Evolutionary conservation across 805 yeast genomes (phyloP).

Genomic region (Priceomyces haplophilus): DNA sequence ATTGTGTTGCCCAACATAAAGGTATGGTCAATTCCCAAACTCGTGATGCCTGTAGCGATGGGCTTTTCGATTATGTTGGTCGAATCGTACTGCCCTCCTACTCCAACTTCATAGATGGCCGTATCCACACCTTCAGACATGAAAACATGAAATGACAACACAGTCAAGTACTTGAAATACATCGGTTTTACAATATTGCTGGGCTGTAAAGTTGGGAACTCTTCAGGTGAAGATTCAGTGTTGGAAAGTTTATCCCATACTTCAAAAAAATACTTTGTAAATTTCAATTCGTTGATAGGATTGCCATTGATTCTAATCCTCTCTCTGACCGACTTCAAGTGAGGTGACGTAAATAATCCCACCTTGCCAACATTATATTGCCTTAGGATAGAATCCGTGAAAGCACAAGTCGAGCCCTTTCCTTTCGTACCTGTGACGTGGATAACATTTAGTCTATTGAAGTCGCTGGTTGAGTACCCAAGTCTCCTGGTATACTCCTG

Average conservation of each 20-base stretch:
- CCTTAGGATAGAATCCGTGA: slow-evolving; percentile 72
- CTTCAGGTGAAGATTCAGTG: slow-evolving; percentile 50
- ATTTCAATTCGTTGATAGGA: slow-evolving; percentile 77
- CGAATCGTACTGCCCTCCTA: slow-evolving; percentile 97
- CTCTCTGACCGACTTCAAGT: slow-evolving; percentile 87
- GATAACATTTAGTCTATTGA: slow-evolving; percentile 71
- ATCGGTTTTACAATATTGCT: slow-evolving; percentile 75
- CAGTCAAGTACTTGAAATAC: slow-evolving; percentile 86
- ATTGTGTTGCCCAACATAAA: slow-evolving; percentile 82
- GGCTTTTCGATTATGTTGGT: slow-evolving; percentile 84
- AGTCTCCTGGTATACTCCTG: slow-evolving; percentile 37
- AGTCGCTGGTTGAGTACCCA: slow-evolving; percentile 53
- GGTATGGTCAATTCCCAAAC: slow-evolving; percentile 91
- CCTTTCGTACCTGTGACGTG: slow-evolving; percentile 99
- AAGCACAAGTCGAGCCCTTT: slow-evolving; percentile 97
- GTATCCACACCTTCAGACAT: slow-evolving; percentile 85
- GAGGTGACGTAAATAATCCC: slow-evolving; percentile 97
- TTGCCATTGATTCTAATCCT: slow-evolving; percentile 83
- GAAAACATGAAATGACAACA: slow-evolving; percentile 88
- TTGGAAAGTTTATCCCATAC: slow-evolving; percentile 79
- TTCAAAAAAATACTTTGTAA: slow-evolving; percentile 88
- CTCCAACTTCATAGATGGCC: slow-evolving; percentile 96
- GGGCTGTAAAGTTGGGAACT: slow-evolving; percentile 67
- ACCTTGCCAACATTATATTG: slow-evolving; percentile 67
- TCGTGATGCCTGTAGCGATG: slow-evolving; percentile 77